Conservation (phyloP, 2,329 filamentous ascomycete species). For the Fusarium papillatum region DNA sequence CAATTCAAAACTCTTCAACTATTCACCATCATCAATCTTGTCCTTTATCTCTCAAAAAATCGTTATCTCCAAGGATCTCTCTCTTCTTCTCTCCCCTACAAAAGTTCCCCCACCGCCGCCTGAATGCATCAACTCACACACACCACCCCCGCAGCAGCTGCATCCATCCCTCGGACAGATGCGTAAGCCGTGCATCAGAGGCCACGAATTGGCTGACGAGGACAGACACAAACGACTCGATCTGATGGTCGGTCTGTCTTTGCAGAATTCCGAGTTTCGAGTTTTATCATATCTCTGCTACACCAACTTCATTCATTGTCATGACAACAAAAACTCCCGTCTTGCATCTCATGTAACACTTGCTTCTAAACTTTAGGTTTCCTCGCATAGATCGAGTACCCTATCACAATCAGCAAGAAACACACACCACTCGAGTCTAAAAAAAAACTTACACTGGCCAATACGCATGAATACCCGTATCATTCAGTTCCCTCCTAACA, state of each 20-base stretch:
- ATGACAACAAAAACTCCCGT: not conserved
- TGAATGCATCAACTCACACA: constrained; percentile 1
- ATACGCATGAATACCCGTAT: constrained; percentile 14
- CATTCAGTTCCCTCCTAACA: constrained; percentile 16
- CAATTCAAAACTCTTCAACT: not conserved
- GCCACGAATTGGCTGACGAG: constrained; percentile 34
- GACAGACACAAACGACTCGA: not conserved
- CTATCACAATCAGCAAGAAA: not conserved
- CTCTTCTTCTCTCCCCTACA: constrained; percentile 16
- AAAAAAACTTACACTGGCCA: constrained; percentile 17
- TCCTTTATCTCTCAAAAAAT: not conserved
- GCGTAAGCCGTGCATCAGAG: constrained; percentile 30
- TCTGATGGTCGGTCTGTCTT: not conserved
- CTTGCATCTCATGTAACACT: not conserved
- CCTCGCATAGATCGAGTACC: not conserved
- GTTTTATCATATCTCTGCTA: not conserved
- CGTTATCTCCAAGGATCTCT: constrained; percentile 21
- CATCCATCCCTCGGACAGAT: constrained; percentile 13
- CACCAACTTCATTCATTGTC: not conserved
- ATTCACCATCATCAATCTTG: not conserved
- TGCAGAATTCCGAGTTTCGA: not conserved
- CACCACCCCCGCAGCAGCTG: constrained; percentile 1
- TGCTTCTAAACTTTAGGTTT: not conserved
- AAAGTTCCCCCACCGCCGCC: constrained; percentile 27
- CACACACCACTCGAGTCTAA: not conserved